A percentile compares a stretch with the other conserved stretches of the same genome.
phyloP scores from a whole-genome alignment of 208 protist species.

The Crithidia mellificae region DNA sequence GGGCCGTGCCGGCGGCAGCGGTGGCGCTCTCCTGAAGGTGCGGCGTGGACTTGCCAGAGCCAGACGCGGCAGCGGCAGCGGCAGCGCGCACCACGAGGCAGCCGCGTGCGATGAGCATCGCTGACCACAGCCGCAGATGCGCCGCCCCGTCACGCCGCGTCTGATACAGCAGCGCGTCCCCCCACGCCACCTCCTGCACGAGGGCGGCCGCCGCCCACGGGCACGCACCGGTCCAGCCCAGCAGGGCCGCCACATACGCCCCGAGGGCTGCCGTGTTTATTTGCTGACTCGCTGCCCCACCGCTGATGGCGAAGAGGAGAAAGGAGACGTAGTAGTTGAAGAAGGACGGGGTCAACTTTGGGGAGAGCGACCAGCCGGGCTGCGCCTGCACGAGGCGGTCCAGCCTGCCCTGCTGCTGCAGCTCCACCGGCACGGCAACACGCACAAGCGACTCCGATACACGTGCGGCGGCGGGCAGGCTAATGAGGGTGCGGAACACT shows the following conservation, averaged over 20 bases:
- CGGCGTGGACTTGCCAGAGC: not conserved
- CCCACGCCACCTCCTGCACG: constrained; percentile 44
- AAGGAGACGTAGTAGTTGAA: constrained; percentile 59
- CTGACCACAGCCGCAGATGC: constrained; percentile 72
- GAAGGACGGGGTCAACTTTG: constrained; percentile 27
- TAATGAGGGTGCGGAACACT: constrained; percentile 50
- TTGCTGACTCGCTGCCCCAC: constrained; percentile 44
- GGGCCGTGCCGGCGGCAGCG: constrained; percentile 7
- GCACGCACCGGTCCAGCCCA: constrained; percentile 44
- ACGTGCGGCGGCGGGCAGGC: constrained; percentile 29
- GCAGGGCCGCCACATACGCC: constrained; percentile 53
- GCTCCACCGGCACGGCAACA: constrained; percentile 12
- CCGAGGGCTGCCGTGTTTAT: constrained; percentile 69
- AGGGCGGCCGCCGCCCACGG: constrained; percentile 33
- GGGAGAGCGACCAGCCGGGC: constrained; percentile 24
- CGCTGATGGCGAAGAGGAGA: constrained; percentile 49
- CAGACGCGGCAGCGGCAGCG: not conserved
- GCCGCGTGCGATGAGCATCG: constrained; percentile 52
- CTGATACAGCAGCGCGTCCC: constrained; percentile 45
- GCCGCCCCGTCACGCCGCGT: constrained; percentile 46
- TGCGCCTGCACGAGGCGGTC: constrained; percentile 29
- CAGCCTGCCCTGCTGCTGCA: constrained; percentile 17
- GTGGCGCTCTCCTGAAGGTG: constrained; percentile 4
- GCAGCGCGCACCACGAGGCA: constrained; percentile 32
- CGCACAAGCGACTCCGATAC: constrained; percentile 26